Conservation (phyloP, 495 filamentous ascomycete species). For the Diplogelasinospora grovesii region DNA sequence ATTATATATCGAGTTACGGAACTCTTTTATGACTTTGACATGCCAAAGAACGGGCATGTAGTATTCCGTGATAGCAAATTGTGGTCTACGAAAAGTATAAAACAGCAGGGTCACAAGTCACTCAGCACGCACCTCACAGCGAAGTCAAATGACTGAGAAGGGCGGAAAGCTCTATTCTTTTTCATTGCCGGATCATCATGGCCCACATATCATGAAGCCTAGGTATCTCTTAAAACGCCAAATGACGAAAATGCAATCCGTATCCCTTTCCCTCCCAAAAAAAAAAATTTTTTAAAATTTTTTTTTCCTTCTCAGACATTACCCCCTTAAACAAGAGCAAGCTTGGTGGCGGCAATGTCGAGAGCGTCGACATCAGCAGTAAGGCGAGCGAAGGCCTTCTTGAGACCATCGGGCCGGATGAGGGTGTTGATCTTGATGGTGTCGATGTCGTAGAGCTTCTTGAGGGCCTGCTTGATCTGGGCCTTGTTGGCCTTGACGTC, state of each 20-base stretch:
- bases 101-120: too few relatives aligned
- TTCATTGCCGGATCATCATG: constrained; percentile 28
- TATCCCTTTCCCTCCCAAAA: constrained; percentile 22
- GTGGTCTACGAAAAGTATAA: too few relatives aligned
- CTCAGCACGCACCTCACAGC: too few relatives aligned
- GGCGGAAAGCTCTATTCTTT: constrained; percentile 31
- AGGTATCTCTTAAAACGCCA: constrained; percentile 33
- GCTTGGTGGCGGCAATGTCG: constrained; percentile 98
- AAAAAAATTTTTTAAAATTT: constrained; percentile 14
- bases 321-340: constrained; percentile 95
- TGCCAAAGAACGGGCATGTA: too few relatives aligned
- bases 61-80: too few relatives aligned
- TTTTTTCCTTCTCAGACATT: too few relatives aligned
- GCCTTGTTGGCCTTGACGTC: constrained; percentile 99
- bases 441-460: constrained; percentile 99
- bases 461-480: constrained; percentile 96
- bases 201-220: constrained; percentile 21
- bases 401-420: constrained; percentile 94
- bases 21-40: too few relatives aligned
- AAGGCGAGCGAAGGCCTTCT: constrained; percentile 96
- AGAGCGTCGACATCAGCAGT: constrained; percentile 96
- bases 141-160: too few relatives aligned
- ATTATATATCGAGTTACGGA: too few relatives aligned
- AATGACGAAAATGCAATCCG: constrained; percentile 30
- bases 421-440: constrained; percentile 98